phyloP scores from a whole-genome alignment of 1,139 yeast genomes.

The Sugiyamaella grinbergsii region DNA sequence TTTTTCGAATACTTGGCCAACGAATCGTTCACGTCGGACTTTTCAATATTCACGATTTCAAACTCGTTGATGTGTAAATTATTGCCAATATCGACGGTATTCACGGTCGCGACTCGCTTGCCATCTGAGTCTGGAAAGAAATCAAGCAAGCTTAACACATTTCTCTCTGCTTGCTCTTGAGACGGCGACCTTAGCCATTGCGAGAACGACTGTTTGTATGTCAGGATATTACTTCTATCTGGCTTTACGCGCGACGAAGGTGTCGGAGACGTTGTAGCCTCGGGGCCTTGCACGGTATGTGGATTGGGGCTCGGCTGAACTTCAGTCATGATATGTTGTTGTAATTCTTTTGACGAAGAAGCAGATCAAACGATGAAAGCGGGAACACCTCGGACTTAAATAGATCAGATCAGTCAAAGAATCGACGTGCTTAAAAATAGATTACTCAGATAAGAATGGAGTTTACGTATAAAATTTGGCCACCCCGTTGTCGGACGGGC shows the following conservation, averaged over 20 bases:
- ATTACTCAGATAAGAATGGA: too few species aligned
- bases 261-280: not conserved
- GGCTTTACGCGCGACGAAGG: not conserved
- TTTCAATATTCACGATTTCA: slow-evolving; percentile 33
- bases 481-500: too few species aligned
- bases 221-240: slow-evolving; percentile 19
- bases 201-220: slow-evolving; percentile 45
- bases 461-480: too few species aligned
- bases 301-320: not conserved
- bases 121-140: slow-evolving; percentile 57
- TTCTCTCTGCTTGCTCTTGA: slow-evolving; percentile 45
- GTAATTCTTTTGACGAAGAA: too few species aligned
- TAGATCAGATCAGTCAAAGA: too few species aligned
- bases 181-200: slow-evolving; percentile 49
- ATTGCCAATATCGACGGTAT: slow-evolving; percentile 54
- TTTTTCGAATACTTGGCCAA: slow-evolving; percentile 38
- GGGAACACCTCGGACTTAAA: too few species aligned
- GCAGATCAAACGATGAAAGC: too few species aligned
- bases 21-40: not conserved
- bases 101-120: slow-evolving; percentile 50
- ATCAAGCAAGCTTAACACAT: slow-evolving; percentile 52
- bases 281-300: not conserved
- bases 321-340: not conserved
- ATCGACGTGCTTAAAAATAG: too few species aligned
- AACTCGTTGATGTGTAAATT: slow-evolving; percentile 58